phyloP scores from a whole-genome alignment of 2,329 filamentous ascomycete species.

The Aspergillus sp. region DNA sequence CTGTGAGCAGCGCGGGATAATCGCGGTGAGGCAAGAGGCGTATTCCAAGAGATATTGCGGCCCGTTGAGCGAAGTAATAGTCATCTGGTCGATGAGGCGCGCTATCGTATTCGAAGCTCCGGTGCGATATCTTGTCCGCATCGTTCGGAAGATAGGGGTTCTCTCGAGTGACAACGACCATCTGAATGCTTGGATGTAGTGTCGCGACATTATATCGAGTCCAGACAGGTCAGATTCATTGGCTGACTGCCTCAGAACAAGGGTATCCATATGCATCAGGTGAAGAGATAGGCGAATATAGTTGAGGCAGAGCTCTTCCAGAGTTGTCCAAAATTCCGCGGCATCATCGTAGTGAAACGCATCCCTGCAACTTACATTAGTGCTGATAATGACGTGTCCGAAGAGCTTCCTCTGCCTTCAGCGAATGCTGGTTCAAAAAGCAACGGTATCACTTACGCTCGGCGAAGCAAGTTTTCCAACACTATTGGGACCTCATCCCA shows the following conservation, averaged over 20 bases:
- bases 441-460: constrained; percentile 36
- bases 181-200: constrained; percentile 40
- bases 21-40: constrained; percentile 30
- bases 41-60: constrained; percentile 36
- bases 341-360: constrained; percentile 39
- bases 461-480: constrained; percentile 45
- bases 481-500: constrained; percentile 50
- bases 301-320: constrained; percentile 49
- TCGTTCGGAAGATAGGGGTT: constrained; percentile 44
- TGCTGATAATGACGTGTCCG: not conserved
- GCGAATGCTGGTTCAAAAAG: not conserved
- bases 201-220: constrained; percentile 36
- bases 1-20: constrained; percentile 35
- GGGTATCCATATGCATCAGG: constrained; percentile 46
- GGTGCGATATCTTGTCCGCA: constrained; percentile 36
- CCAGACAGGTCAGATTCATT: constrained; percentile 34
- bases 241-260: constrained; percentile 34
- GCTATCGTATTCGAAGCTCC: constrained; percentile 34
- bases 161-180: constrained; percentile 40
- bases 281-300: constrained; percentile 48
- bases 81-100: constrained; percentile 35
- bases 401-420: not conserved
- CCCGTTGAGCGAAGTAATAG: constrained; percentile 32
- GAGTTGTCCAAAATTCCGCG: constrained; percentile 32
- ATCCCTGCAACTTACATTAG: constrained; percentile 28